These are phyloP conservation scores for Pilobolus umbonatus DNA, from an alignment of 192 early-diverging fungal species.

Conservation along the genomic window DNA sequence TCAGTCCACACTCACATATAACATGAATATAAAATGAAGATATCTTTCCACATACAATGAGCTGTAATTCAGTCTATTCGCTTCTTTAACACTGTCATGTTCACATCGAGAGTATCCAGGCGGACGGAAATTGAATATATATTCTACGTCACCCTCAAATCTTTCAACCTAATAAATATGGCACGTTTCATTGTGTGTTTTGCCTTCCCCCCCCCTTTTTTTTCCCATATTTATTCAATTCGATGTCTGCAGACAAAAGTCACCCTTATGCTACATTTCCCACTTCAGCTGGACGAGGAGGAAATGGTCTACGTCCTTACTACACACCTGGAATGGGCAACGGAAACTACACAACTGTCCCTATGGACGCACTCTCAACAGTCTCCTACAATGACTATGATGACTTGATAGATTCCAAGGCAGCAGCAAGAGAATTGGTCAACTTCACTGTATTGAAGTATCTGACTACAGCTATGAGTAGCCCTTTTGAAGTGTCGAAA, in stretches of 20 bases:
- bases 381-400: constrained; percentile 22
- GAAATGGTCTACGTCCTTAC: constrained; percentile 28
- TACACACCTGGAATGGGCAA: constrained; percentile 24
- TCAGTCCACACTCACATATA: too few relatives aligned
- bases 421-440: constrained; percentile 51
- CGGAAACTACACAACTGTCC: constrained; percentile 24
- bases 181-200: too few relatives aligned
- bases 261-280: constrained; percentile 28
- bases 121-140: too few relatives aligned
- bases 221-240: too few relatives aligned
- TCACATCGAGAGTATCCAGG: too few relatives aligned
- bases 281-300: constrained; percentile 19
- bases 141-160: too few relatives aligned
- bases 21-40: too few relatives aligned
- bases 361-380: neutral
- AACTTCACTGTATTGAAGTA: constrained; percentile 61
- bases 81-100: too few relatives aligned
- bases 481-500: constrained; percentile 62
- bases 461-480: constrained; percentile 50
- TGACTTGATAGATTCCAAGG: constrained; percentile 41
- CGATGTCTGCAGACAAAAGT: constrained; percentile 22
- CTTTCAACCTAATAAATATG: too few relatives aligned
- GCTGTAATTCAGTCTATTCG: too few relatives aligned
- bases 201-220: too few relatives aligned
- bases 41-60: too few relatives aligned